phyloP scores from a whole-genome alignment of 2,329 filamentous ascomycete genomes.

The Pseudogymnoascus sp. region DNA sequence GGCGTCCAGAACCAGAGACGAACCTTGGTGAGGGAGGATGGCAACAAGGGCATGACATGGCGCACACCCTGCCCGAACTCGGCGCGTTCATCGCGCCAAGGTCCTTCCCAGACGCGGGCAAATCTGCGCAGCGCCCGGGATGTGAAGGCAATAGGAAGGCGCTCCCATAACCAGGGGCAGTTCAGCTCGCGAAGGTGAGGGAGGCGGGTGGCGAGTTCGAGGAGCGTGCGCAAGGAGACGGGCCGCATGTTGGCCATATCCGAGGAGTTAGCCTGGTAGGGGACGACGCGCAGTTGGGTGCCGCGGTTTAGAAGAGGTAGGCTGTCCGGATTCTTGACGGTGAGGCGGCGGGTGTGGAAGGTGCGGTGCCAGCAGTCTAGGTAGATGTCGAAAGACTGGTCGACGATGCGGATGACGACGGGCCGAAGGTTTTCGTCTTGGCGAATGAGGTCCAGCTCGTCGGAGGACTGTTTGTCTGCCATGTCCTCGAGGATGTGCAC shows the following conservation, averaged over 20 bases:
- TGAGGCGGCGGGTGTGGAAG: conserved; percentile 3
- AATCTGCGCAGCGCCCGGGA: conserved; percentile 14
- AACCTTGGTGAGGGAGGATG: conserved; percentile 15
- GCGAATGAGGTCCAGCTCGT: conserved; percentile 12
- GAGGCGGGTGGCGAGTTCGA: conserved; percentile 16
- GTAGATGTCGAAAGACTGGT: neutral
- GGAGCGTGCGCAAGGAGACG: conserved; percentile 14
- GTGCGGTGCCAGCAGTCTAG: neutral
- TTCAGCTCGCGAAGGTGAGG: conserved; percentile 17
- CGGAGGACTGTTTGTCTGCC: conserved; percentile 11
- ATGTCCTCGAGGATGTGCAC: conserved; percentile 16
- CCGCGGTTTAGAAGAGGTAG: conserved; percentile 1
- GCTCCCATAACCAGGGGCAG: conserved; percentile 21
- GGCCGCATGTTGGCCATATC: neutral
- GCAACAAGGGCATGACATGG: conserved; percentile 11
- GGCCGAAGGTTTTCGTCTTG: conserved; percentile 13
- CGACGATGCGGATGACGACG: neutral
- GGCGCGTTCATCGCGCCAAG: conserved; percentile 18
- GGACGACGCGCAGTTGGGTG: neutral
- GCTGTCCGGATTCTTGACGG: neutral
- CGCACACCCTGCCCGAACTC: conserved; percentile 18
- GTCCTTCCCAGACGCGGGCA: conserved; percentile 18
- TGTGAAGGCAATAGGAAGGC: conserved; percentile 16
- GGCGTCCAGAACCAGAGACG: conserved; percentile 20
- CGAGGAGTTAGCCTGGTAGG: neutral